Percentiles rank a stretch among this genome's conserved stretches.
These are phyloP conservation scores for Stachybotrys chlorohalonatus DNA, from an alignment of 2,329 filamentous ascomycete species.

Conservation along the genomic window DNA sequence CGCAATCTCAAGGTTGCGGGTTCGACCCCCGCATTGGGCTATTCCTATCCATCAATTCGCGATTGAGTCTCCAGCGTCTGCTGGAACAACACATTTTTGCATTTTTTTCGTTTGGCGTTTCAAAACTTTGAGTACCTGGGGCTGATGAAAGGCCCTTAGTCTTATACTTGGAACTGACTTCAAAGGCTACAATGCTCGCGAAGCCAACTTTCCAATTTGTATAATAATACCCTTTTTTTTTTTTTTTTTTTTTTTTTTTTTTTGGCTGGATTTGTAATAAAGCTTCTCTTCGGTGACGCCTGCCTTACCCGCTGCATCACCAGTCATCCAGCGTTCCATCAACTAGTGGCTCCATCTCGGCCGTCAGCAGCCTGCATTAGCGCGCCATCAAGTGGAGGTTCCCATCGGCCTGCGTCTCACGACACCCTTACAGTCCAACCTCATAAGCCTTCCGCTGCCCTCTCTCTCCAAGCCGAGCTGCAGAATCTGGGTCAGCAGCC, in stretches of 20 bases:
- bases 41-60: conserved; percentile 12
- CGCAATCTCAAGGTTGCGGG: conserved; percentile 40
- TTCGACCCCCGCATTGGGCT: conserved; percentile 34
- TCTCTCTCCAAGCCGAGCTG: neutral
- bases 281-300: no score
- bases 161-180: no score
- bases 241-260: no score
- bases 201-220: no score
- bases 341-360: neutral
- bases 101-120: no score
- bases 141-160: no score
- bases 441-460: neutral
- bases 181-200: no score
- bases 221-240: no score
- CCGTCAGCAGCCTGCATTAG: neutral
- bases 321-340: no score
- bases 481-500: neutral
- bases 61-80: neutral
- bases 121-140: no score
- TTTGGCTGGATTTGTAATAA: no score
- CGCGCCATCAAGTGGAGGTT: neutral
- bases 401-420: neutral
- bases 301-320: no score
- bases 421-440: neutral
- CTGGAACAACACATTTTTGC: neutral